A percentile compares a stretch with the other conserved stretches of the same genome.
phyloP scores from a whole-genome alignment of 805 yeast genomes.

The Candida tibetensis region DNA sequence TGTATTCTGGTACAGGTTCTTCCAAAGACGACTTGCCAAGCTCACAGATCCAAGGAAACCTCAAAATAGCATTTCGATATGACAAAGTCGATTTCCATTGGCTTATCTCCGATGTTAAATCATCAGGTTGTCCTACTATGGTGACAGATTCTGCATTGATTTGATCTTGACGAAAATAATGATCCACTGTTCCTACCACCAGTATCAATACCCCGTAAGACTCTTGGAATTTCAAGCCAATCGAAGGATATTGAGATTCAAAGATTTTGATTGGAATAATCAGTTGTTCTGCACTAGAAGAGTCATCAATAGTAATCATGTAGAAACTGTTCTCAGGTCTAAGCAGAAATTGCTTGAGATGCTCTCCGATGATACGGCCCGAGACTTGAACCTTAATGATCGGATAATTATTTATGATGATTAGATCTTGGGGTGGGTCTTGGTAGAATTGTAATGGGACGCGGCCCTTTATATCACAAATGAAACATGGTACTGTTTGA shows the following conservation, averaged over 20 bases:
- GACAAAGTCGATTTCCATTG: slow-evolving; percentile 28
- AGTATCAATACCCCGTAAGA: slow-evolving; percentile 27
- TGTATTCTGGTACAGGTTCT: too few species aligned
- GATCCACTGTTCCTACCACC: slow-evolving; percentile 17
- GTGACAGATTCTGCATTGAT: slow-evolving; percentile 3
- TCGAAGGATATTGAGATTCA: slow-evolving; percentile 8
- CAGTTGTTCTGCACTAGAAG: slow-evolving; percentile 27
- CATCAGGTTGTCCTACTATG: slow-evolving; percentile 14
- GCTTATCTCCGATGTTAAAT: slow-evolving; percentile 24
- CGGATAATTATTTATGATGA: slow-evolving; percentile 34
- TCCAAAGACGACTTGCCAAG: too few species aligned
- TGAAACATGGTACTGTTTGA: slow-evolving; percentile 23
- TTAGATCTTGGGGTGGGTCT: slow-evolving; percentile 4
- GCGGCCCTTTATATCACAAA: slow-evolving; percentile 25
- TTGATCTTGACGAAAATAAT: background rate
- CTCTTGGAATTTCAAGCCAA: slow-evolving; percentile 14
- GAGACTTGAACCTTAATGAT: slow-evolving; percentile 19
- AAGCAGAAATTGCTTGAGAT: slow-evolving; percentile 11
- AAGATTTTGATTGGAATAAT: slow-evolving; percentile 21
- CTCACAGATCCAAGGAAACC: slow-evolving; percentile 23
- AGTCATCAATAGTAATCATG: slow-evolving; percentile 33
- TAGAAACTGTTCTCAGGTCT: slow-evolving; percentile 10
- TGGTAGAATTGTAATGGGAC: background rate
- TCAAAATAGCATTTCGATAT: slow-evolving; percentile 15
- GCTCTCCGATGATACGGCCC: slow-evolving; percentile 25